Percentiles rank a stretch among this genome's conserved stretches.
Evolutionary conservation across 2,329 filamentous ascomycete species (phyloP).

Genomic region (Alternaria viburni): DNA sequence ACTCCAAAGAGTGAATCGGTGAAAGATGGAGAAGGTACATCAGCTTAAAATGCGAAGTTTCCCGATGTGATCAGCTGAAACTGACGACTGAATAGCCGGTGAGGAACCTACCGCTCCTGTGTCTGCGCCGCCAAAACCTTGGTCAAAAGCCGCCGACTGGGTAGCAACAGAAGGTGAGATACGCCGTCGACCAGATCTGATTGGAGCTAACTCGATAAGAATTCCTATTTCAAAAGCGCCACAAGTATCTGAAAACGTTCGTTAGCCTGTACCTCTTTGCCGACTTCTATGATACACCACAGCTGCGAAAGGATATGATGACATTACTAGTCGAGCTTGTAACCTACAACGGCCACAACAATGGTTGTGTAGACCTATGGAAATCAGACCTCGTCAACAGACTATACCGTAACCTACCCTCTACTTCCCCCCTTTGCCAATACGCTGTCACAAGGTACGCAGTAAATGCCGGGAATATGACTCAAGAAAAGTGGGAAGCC

Average conservation of each 20-base stretch:
- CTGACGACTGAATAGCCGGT: neutral
- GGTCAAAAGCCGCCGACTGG: neutral
- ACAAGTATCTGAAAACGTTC: neutral
- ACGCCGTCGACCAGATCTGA: rapidly evolving
- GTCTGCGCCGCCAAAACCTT: neutral
- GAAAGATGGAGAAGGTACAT: neutral
- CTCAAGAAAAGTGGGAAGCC: neutral
- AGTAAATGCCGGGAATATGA: no score
- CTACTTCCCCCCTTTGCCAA: neutral
- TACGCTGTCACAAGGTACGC: neutral
- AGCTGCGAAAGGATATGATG: neutral
- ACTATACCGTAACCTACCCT: neutral
- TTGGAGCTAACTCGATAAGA: neutral
- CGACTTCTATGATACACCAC: neutral
- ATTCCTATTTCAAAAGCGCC: neutral
- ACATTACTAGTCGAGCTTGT: neutral
- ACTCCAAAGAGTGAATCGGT: neutral
- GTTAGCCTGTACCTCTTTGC: neutral
- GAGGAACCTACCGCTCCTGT: neutral
- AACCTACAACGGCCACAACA: neutral
- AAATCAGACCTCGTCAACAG: no score
- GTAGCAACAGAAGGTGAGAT: neutral
- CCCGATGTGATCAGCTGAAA: neutral
- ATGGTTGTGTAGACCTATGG: neutral
- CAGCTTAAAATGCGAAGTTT: neutral